phyloP scores from a whole-genome alignment of 352 stramenopile species.

The Phytophthora podocarpi region DNA sequence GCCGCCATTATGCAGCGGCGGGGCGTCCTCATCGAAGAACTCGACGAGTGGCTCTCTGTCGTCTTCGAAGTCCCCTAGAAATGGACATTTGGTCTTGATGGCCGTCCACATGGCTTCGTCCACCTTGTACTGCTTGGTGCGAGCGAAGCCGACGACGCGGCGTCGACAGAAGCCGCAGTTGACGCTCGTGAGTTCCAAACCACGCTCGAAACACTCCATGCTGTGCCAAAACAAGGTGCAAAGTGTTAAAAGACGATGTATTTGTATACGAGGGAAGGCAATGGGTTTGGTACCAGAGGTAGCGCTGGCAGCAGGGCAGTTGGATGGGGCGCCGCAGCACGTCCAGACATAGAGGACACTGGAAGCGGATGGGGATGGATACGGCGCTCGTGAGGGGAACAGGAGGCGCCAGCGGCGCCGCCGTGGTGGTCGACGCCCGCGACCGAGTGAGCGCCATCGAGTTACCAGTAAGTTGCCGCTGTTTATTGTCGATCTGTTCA shows the following conservation, averaged over 20 bases:
- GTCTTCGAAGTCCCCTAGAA: constrained; percentile 35
- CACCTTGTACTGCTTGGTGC: constrained; percentile 77
- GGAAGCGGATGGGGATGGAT: constrained; percentile 62
- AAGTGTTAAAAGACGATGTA: neutral
- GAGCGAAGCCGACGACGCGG: constrained; percentile 74
- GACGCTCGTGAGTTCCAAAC: constrained; percentile 72
- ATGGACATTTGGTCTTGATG: constrained; percentile 57
- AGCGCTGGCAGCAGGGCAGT: constrained; percentile 72
- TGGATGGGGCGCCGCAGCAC: constrained; percentile 68
- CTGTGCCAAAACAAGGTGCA: constrained; percentile 27
- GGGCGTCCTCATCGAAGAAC: constrained; percentile 59
- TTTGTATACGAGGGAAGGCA: neutral
- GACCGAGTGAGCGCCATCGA: constrained; percentile 40
- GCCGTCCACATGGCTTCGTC: constrained; percentile 65
- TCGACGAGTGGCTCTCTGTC: constrained; percentile 43
- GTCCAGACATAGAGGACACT: constrained; percentile 83
- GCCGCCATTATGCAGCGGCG: constrained; percentile 28
- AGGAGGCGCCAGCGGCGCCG: constrained; percentile 1
- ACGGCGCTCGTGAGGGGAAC: constrained; percentile 16
- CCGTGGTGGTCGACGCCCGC: constrained; percentile 10
- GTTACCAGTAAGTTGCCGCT: constrained; percentile 11
- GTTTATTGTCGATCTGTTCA: constrained; percentile 3
- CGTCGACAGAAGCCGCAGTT: constrained; percentile 85
- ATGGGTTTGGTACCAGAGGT: constrained; percentile 56
- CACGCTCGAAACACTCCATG: constrained; percentile 73